These are phyloP conservation scores for Quercus tomentella DNA, from an alignment of 331 rosid genomes.

Conservation along the genomic window DNA sequence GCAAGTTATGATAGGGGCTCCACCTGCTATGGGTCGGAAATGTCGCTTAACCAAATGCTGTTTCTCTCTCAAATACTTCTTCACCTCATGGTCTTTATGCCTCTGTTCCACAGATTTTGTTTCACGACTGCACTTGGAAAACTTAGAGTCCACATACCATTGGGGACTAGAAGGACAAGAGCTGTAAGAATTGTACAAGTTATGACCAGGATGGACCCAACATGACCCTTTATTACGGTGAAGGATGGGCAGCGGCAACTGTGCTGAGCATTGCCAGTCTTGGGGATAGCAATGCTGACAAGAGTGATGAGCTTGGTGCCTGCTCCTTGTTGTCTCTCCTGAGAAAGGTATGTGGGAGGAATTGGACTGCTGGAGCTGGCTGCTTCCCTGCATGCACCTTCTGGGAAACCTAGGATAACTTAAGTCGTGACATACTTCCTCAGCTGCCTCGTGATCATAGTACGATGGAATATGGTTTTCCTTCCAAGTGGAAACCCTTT, in stretches of 20 bases:
- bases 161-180: conserved; percentile 54
- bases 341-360: conserved; percentile 57
- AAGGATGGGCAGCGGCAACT: conserved; percentile 33
- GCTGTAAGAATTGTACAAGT: conserved; percentile 27
- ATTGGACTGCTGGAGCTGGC: conserved; percentile 32
- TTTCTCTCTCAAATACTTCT: conserved; percentile 45
- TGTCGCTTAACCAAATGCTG: conserved; percentile 45
- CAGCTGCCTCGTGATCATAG: conserved; percentile 31
- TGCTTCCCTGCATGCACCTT: conserved; percentile 38
- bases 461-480: conserved; percentile 32
- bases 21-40: conserved; percentile 79
- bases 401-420: conserved; percentile 33
- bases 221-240: conserved; percentile 24
- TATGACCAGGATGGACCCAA: conserved; percentile 37
- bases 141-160: conserved; percentile 30
- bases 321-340: conserved; percentile 52
- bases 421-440: conserved; percentile 33
- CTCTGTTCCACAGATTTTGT: conserved; percentile 40
- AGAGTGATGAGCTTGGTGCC: conserved; percentile 45
- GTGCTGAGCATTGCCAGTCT: conserved; percentile 46
- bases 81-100: conserved; percentile 31
- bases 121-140: conserved; percentile 33
- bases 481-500: conserved; percentile 32
- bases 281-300: conserved; percentile 36
- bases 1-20: conserved; percentile 82